These are phyloP conservation scores for Lophium mytilinum DNA, from an alignment of 495 filamentous ascomycete genomes.

Conservation along the genomic window DNA sequence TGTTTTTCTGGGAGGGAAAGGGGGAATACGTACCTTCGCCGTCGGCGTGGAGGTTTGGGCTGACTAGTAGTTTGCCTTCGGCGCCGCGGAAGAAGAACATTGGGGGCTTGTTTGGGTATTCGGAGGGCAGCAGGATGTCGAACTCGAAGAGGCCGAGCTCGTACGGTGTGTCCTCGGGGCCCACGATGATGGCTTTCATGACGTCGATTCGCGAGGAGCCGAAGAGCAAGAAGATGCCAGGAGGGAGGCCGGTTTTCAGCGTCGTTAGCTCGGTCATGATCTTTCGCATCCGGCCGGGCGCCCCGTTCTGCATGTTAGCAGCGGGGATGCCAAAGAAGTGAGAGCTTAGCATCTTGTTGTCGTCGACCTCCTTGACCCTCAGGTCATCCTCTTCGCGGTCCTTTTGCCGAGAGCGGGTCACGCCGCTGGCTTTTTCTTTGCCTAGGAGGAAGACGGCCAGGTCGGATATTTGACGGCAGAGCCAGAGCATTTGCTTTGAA, in stretches of 20 bases:
- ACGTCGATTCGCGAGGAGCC: constrained; percentile 46
- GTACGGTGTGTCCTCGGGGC: constrained; percentile 51
- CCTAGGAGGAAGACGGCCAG: constrained; percentile 15
- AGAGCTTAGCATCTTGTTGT: neutral
- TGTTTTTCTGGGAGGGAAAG: neutral
- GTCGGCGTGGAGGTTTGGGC: constrained; percentile 51
- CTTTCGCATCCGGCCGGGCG: constrained; percentile 40
- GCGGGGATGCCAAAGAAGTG: constrained; percentile 9
- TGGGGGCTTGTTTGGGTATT: constrained; percentile 46
- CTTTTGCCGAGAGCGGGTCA: too few relatives aligned
- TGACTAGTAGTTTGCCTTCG: constrained; percentile 44
- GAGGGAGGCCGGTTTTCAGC: constrained; percentile 44
- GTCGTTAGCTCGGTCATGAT: constrained; percentile 46
- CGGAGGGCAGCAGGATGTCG: constrained; percentile 40
- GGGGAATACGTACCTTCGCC: constrained; percentile 35
- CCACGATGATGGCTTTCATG: constrained; percentile 52
- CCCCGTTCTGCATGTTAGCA: neutral
- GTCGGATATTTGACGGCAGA: constrained; percentile 19
- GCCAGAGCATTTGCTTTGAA: constrained; percentile 17
- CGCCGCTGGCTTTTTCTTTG: too few relatives aligned
- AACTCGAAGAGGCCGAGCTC: constrained; percentile 56
- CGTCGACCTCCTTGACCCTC: constrained; percentile 1
- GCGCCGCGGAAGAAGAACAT: constrained; percentile 45
- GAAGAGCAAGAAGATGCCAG: constrained; percentile 52
- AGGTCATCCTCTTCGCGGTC: neutral